phyloP scores from a whole-genome alignment of 352 stramenopile genomes.

The Globisporangium iwayamae region DNA sequence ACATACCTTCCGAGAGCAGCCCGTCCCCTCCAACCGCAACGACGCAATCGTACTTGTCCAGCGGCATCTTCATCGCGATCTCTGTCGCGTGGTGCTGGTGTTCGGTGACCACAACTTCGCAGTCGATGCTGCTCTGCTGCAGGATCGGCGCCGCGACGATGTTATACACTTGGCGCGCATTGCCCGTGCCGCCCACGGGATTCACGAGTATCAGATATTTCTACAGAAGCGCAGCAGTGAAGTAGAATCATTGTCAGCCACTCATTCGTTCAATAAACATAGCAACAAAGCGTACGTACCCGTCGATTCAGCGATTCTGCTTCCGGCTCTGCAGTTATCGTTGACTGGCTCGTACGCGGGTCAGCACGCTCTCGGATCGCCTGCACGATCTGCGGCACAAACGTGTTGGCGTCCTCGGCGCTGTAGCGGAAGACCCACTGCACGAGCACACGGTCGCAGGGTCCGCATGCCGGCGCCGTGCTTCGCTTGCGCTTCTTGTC shows the following conservation, averaged over 20 bases:
- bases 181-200: constrained; percentile 51
- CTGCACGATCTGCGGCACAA: constrained; percentile 32
- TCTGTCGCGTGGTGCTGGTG: constrained; percentile 57
- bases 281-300: constrained; percentile 23
- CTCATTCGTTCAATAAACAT: neutral
- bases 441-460: constrained; percentile 24
- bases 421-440: constrained; percentile 52
- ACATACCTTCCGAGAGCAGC: constrained; percentile 63
- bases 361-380: constrained; percentile 43
- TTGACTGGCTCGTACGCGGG: constrained; percentile 15
- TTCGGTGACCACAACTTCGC: constrained; percentile 49
- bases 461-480: neutral
- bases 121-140: constrained; percentile 49
- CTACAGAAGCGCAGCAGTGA: constrained; percentile 12
- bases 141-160: constrained; percentile 49
- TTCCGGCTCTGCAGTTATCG: neutral
- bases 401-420: constrained; percentile 25
- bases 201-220: constrained; percentile 53
- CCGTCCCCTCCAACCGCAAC: constrained; percentile 68
- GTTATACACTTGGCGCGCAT: constrained; percentile 49
- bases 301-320: constrained; percentile 19
- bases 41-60: constrained; percentile 62
- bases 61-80: constrained; percentile 30
- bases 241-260: constrained; percentile 23
- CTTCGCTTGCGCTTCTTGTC: constrained; percentile 16